Percentiles rank a stretch among this genome's conserved stretches.
Evolutionary conservation across 2,329 filamentous ascomycete species (phyloP).

Genomic region (Emericellopsis cladophorae): DNA sequence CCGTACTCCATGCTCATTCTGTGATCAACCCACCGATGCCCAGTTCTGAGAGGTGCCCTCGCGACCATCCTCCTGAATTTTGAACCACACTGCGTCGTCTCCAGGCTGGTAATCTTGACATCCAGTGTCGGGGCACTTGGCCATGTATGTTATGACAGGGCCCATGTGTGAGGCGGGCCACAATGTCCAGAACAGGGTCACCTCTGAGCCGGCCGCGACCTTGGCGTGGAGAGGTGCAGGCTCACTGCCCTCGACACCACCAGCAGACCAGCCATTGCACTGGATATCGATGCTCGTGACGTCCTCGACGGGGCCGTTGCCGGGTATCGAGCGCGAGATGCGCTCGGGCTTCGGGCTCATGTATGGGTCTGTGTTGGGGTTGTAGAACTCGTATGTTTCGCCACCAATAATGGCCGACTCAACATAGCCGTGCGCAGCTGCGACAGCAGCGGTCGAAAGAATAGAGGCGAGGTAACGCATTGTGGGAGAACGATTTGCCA

Average conservation of each 20-base stretch:
- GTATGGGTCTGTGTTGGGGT: constrained; percentile 31
- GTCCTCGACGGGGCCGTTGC: constrained; percentile 45
- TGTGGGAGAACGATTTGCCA: background rate
- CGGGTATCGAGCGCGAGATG: constrained; percentile 44
- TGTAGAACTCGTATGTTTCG: constrained; percentile 16
- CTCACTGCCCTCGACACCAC: constrained; percentile 30
- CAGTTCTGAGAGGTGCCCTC: constrained; percentile 35
- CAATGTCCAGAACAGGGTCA: constrained; percentile 41
- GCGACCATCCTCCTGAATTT: constrained; percentile 36
- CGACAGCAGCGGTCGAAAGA: constrained; percentile 21
- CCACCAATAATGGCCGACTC: constrained; percentile 29
- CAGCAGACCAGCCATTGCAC: constrained; percentile 39
- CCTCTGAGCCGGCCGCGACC: constrained; percentile 37
- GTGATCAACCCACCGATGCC: constrained; percentile 20
- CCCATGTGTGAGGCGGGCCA: constrained; percentile 38
- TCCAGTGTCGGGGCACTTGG: constrained; percentile 37
- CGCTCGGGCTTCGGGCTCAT: constrained; percentile 28
- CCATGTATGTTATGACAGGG: constrained; percentile 47
- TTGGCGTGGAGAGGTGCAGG: constrained; percentile 41
- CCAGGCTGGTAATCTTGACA: constrained; percentile 36
- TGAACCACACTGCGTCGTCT: constrained; percentile 40
- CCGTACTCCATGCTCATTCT: background rate
- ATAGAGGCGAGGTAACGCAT: constrained; percentile 6
- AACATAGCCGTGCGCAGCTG: constrained; percentile 35
- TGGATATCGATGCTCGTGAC: constrained; percentile 39